These are phyloP conservation scores for Suillus fuscotomentosus DNA, from an alignment of 768 basidiomycete genomes.

Conservation along the genomic window DNA sequence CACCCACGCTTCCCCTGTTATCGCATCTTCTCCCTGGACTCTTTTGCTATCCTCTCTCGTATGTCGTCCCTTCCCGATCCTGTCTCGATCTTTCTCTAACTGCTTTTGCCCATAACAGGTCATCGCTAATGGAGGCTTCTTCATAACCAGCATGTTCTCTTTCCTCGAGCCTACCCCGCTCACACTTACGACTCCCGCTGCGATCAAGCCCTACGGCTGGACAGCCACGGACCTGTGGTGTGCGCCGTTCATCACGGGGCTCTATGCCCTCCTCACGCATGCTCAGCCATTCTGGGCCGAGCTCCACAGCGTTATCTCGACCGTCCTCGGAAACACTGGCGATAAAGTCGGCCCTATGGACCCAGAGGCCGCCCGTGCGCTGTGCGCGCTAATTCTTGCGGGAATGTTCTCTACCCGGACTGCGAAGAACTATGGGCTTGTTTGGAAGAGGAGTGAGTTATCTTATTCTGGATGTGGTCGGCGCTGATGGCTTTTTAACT, in stretches of 20 bases:
- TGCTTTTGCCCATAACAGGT: constrained; percentile 38
- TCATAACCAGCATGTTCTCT: constrained; percentile 71
- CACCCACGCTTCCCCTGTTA: constrained; percentile 43
- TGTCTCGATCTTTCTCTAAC: neutral
- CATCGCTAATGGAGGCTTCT: constrained; percentile 78
- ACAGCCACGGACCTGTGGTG: constrained; percentile 83
- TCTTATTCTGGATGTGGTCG: neutral
- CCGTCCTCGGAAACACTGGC: constrained; percentile 41
- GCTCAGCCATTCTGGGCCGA: constrained; percentile 84
- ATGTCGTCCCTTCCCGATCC: constrained; percentile 22
- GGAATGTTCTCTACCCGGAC: constrained; percentile 62
- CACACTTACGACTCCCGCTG: constrained; percentile 70
- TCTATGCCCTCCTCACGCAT: constrained; percentile 83
- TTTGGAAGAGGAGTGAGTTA: constrained; percentile 17
- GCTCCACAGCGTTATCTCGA: constrained; percentile 46
- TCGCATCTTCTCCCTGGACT: constrained; percentile 75
- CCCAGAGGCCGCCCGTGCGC: constrained; percentile 63
- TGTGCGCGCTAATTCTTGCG: constrained; percentile 66
- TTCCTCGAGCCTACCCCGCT: constrained; percentile 73
- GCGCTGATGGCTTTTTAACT: neutral
- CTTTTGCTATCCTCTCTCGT: constrained; percentile 74
- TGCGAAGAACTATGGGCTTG: constrained; percentile 56
- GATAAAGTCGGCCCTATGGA: constrained; percentile 49
- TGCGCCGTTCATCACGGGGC: constrained; percentile 70
- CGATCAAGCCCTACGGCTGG: constrained; percentile 84